Base-by-base conservation (phyloP, 1,139 yeast genomes). In the Candida sojae region DNA sequence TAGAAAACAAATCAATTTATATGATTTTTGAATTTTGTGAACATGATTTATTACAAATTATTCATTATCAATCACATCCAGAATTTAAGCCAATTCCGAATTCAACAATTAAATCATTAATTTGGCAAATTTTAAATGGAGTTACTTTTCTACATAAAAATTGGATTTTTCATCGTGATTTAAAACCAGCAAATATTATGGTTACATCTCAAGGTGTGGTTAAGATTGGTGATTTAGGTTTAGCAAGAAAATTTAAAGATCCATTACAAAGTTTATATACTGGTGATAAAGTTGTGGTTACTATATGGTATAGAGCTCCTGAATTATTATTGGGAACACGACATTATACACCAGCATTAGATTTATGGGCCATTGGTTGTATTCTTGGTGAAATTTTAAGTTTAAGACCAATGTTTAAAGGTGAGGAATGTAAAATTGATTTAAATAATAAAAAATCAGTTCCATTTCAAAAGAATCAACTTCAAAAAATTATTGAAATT, bases 241-340 rank as follows among this genome's bases (percentile, higher is more conserved):
- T 93, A 39, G 99, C 99, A 0, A 77, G 99, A 51, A 83, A 89
- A 57, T 93, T 92, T 68, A 86, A 87, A 55, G 89, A 90, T 58
- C 96, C 96, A 10, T 66, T 93, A 37, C 98, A 93, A 62, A 85
- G 96, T 40, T 73, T 95, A 28, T 93, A 88, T 61, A 82, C 95
- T 9, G 98, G 98, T 31, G 99, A 93, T 67, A 93, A 93, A 67
- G 97, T 95, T 17, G 99, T 93, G 47, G 99, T 93, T 8, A 93
- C 99, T 0, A 93, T 93, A 51, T 93, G 99, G 99, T 93, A 93
- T 65, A 77, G 99, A 55, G 97, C 99, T 0, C 98, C 99, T 0
- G 99, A 93, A 63, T 72, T 93, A 41, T 71, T 93, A 37, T 69
- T 93, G 36, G 99, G 99, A 0, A 91, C 96, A 1, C 73, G 97